Evolutionary conservation across 495 filamentous ascomycete genomes (phyloP).

Genomic region (Cercophora sp.): DNA sequence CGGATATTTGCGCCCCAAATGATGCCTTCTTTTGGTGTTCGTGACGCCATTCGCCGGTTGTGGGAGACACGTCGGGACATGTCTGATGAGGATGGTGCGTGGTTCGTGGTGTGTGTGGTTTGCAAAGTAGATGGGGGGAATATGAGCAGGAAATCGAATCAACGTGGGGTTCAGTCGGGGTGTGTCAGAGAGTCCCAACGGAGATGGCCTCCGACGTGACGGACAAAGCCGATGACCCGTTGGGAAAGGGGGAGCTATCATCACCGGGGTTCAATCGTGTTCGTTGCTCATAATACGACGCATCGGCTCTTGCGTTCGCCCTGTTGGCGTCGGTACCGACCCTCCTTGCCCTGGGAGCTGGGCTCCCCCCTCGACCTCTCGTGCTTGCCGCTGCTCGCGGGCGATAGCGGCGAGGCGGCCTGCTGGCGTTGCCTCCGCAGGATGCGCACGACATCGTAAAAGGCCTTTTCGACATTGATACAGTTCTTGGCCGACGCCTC

Average conservation of each 20-base stretch:
- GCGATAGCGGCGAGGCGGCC: constrained; percentile 36
- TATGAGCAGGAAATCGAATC: constrained; percentile 24
- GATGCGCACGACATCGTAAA: constrained; percentile 94
- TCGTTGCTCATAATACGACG: constrained; percentile 33
- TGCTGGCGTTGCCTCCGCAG: constrained; percentile 74
- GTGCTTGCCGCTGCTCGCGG: constrained; percentile 29
- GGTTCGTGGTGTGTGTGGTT: neutral
- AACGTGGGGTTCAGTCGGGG: no score
- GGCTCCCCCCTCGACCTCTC: constrained; percentile 19
- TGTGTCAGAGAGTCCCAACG: constrained; percentile 6
- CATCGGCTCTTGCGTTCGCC: constrained; percentile 26
- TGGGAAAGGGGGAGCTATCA: neutral
- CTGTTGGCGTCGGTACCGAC: constrained; percentile 24
- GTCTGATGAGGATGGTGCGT: constrained; percentile 13
- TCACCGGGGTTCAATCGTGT: constrained; percentile 2
- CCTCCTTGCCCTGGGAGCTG: constrained; percentile 18
- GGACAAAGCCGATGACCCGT: neutral
- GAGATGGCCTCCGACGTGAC: neutral
- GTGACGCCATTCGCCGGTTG: constrained; percentile 34
- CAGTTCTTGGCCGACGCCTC: constrained; percentile 99
- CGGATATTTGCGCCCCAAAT: neutral
- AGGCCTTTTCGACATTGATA: constrained; percentile 98
- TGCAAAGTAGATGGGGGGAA: constrained; percentile 14
- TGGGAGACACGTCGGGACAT: constrained; percentile 25
- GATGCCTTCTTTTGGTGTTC: constrained; percentile 8